These are phyloP conservation scores for Fusarium lyarnte DNA, from an alignment of 2,329 filamentous ascomycete genomes.

Conservation along the genomic window DNA sequence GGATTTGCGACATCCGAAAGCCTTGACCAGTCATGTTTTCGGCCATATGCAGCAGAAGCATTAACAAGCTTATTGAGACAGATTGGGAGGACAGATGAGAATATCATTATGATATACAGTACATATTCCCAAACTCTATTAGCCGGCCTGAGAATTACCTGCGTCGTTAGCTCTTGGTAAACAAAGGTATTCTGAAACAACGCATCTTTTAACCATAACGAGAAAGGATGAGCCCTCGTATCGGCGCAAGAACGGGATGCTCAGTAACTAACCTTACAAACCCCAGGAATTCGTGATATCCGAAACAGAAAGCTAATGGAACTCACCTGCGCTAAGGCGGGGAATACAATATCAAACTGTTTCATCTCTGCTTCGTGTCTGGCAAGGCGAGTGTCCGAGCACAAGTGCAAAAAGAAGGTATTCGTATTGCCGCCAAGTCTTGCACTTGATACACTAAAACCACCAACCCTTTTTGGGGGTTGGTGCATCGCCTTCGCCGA, in stretches of 20 bases:
- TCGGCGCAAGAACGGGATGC: constrained; percentile 24
- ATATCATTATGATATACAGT: neutral
- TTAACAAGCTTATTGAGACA: neutral
- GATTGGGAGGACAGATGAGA: neutral
- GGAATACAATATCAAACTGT: constrained; percentile 37
- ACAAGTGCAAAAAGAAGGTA: constrained; percentile 29
- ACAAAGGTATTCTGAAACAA: constrained; percentile 8
- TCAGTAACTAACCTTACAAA: neutral
- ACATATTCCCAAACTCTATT: neutral
- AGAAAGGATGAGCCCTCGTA: neutral
- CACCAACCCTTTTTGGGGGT: constrained; percentile 25
- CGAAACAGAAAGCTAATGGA: neutral
- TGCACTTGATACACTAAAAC: constrained; percentile 33
- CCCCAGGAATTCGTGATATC: neutral
- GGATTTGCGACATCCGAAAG: constrained; percentile 30
- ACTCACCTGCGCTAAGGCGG: constrained; percentile 20
- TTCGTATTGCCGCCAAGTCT: constrained; percentile 27
- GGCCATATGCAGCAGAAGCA: constrained; percentile 8
- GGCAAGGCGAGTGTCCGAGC: constrained; percentile 26
- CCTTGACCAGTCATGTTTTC: constrained; percentile 34
- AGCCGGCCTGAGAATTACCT: neutral
- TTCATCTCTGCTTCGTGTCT: constrained; percentile 38
- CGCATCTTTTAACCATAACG: neutral
- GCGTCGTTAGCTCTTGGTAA: neutral
- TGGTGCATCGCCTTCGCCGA: constrained; percentile 41